Evolutionary conservation across 805 yeast genomes (phyloP).

Genomic region (Starmerella bombicola): DNA sequence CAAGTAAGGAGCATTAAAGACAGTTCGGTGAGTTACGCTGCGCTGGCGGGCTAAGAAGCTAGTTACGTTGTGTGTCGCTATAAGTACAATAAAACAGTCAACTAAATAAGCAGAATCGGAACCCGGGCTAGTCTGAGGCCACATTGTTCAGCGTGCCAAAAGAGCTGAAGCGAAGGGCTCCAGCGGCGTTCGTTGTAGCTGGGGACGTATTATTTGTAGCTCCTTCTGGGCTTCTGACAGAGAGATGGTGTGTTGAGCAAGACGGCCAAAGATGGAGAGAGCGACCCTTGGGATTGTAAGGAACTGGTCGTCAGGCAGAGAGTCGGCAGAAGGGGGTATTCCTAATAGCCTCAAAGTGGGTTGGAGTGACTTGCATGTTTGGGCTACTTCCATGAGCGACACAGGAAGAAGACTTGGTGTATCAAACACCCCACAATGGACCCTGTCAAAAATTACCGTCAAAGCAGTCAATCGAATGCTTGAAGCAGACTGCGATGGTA

Average conservation of each 20-base stretch:
- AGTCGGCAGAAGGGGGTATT: not conserved
- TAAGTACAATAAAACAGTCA: not conserved
- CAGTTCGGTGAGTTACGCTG: constrained; percentile 83
- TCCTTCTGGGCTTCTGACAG: constrained; percentile 3
- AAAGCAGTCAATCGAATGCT: constrained; percentile 19
- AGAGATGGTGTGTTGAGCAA: constrained; percentile 1
- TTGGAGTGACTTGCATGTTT: constrained; percentile 5
- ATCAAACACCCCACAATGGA: constrained; percentile 11
- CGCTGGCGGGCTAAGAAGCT: constrained; percentile 66
- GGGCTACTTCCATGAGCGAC: constrained; percentile 4
- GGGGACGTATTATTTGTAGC: constrained; percentile 7
- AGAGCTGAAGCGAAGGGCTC: constrained; percentile 5
- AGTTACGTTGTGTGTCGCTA: not conserved
- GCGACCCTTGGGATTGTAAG: constrained; percentile 8
- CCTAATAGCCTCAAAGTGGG: constrained; percentile 7
- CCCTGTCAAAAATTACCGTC: constrained; percentile 14
- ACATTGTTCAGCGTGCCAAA: no score
- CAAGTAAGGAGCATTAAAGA: constrained; percentile 39
- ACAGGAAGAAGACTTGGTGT: constrained; percentile 13
- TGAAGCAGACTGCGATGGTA: not conserved
- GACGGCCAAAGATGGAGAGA: constrained; percentile 6
- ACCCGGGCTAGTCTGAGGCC: no score
- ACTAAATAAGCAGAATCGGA: no score
- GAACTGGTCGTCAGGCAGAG: not conserved
- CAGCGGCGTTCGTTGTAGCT: constrained; percentile 14